Base-by-base conservation (phyloP, 2,329 filamentous ascomycete species). In the Colletotrichum phormii region DNA sequence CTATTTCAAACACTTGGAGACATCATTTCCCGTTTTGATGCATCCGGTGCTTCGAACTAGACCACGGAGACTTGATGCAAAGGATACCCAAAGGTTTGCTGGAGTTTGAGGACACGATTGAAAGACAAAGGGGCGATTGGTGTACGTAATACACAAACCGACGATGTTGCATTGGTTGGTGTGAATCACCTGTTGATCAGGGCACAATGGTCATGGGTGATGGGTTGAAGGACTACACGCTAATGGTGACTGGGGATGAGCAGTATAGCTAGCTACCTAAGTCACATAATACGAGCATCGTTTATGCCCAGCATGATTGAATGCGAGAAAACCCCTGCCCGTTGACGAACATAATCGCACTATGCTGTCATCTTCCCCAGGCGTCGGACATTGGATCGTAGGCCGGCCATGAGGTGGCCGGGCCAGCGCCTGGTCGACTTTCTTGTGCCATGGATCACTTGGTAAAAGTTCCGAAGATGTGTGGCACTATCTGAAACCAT, bases 381-480 rank as follows among this genome's bases (percentile, higher is more conserved):
- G 42, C 8, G 24, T n/a, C 3, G 18, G 4, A 9, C 42, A 49
- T 8, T 1, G 7, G 8, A 29, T 22, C 29, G 26, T 35, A 13
- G 26, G 7, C 24, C 15, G 18, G 24, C 12, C 13, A 26, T 42
- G 8, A 26, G 7, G 1, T 22, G 24, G 9, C 2, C 8, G 22
- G 8, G n/a, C 6, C 9, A 15, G n/a, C 4, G 7, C 8, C 12
- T 12, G 7, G 8, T 13, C n/a, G 4, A 29, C 11, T 12, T 8
- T 5, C 7, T 24, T 51, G 7, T 12, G 8, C 66, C 9, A 8
- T 37, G 18, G 6, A 15, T 78, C 78, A 89, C 72, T 90, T 90
- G 0, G 86, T 89, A 64, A 89, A 78, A 0, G 86, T 84, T 3
- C 89, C 89, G 22, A 86, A 73, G n/a, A 88, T 78, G 64, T 90